Conservation (phyloP, 2,329 filamentous ascomycete species). For the Exophiala mesophila region DNA sequence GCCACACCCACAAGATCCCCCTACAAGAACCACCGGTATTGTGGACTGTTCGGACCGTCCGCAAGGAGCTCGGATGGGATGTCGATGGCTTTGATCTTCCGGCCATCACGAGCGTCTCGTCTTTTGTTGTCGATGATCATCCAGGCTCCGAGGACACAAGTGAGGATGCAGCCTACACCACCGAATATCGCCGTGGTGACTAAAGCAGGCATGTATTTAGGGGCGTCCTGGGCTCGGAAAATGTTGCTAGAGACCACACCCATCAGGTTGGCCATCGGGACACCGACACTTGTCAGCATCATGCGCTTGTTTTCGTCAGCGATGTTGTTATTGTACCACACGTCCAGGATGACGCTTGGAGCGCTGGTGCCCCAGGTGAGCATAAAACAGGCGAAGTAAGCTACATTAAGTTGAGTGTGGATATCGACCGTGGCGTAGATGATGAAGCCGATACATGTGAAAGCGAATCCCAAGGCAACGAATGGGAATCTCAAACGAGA, state of each 20-base stretch:
- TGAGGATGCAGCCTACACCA: conserved; percentile 52
- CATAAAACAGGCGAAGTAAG: conserved; percentile 74
- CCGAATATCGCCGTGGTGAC: conserved; percentile 62
- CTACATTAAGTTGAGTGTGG: conserved; percentile 55
- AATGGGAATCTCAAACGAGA: conserved; percentile 66
- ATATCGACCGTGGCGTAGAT: conserved; percentile 70
- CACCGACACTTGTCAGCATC: conserved; percentile 66
- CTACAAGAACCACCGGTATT: conserved; percentile 15
- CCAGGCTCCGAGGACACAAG: conserved; percentile 53
- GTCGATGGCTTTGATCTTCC: conserved; percentile 51
- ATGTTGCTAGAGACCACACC: conserved; percentile 62
- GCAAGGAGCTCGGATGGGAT: conserved; percentile 53
- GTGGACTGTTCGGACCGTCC: conserved; percentile 7
- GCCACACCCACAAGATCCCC: no score
- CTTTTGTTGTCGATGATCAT: conserved; percentile 63
- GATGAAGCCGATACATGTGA: conserved; percentile 73
- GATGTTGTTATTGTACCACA: conserved; percentile 79
- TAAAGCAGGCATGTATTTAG: conserved; percentile 63
- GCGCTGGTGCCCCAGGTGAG: conserved; percentile 77
- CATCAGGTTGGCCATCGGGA: conserved; percentile 73
- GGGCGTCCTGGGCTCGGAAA: conserved; percentile 60
- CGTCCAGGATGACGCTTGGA: conserved; percentile 63
- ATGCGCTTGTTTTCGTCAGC: conserved; percentile 70
- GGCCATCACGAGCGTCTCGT: conserved; percentile 54
- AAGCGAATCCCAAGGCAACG: conserved; percentile 65